These are phyloP conservation scores for Calonectria crousiana DNA, from an alignment of 2,329 filamentous ascomycete species.

Conservation along the genomic window DNA sequence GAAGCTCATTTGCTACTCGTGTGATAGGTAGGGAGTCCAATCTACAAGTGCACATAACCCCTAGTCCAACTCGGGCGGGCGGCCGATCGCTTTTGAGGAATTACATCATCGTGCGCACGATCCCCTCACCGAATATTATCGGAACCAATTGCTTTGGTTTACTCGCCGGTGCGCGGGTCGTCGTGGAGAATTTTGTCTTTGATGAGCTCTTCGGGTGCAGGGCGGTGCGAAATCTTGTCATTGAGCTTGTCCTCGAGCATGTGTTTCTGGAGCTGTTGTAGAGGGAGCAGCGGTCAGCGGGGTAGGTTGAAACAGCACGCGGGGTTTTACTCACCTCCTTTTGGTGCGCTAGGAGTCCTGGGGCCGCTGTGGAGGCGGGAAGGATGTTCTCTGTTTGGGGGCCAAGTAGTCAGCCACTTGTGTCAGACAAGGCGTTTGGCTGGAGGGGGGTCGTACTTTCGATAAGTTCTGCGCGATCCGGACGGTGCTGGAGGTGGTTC, in stretches of 20 bases:
- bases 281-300: slow-evolving; percentile 24
- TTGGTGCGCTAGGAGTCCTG: slow-evolving; percentile 83
- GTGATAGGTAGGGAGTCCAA: background rate
- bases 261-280: slow-evolving; percentile 77
- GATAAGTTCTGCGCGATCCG: slow-evolving; percentile 81
- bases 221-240: slow-evolving; percentile 85
- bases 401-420: slow-evolving; percentile 36
- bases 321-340: slow-evolving; percentile 67
- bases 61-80: slow-evolving; percentile 6
- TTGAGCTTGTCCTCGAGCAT: slow-evolving; percentile 91
- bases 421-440: slow-evolving; percentile 46
- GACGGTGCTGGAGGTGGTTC: slow-evolving; percentile 78
- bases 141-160: slow-evolving; percentile 70
- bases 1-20: background rate
- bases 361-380: slow-evolving; percentile 81
- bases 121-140: slow-evolving; percentile 54
- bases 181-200: slow-evolving; percentile 83
- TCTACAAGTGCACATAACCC: background rate
- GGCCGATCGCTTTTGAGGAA: slow-evolving; percentile 13
- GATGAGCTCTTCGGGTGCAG: slow-evolving; percentile 80
- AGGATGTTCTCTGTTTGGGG: slow-evolving; percentile 81
- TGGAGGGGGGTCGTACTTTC: slow-evolving; percentile 70
- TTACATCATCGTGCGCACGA: slow-evolving; percentile 57
- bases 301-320: slow-evolving; percentile 12
- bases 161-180: slow-evolving; percentile 70